These are phyloP conservation scores for Tetraselmis chui DNA, from an alignment of 139 green algal genomes.

Conservation along the genomic window DNA sequence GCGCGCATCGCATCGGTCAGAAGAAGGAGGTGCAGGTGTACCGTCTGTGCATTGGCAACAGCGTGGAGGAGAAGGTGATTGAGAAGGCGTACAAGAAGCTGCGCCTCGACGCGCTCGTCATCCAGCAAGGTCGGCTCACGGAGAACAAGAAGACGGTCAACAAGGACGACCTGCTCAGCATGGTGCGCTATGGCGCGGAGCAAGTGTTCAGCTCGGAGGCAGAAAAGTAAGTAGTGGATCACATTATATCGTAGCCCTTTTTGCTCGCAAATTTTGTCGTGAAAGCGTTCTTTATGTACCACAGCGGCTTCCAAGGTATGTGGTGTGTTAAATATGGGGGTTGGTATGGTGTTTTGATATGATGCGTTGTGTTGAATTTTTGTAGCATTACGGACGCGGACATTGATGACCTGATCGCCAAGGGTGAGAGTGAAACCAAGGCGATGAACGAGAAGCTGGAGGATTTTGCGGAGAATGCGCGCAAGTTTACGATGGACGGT, in stretches of 20 bases:
- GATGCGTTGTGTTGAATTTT: no score
- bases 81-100: slow-evolving; percentile 60
- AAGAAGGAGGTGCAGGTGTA: slow-evolving; percentile 53
- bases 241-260: no score
- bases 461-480: slow-evolving; percentile 91
- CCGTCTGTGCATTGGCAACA: slow-evolving; percentile 43
- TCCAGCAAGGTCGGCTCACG: slow-evolving; percentile 95
- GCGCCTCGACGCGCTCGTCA: slow-evolving; percentile 68
- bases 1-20: slow-evolving; percentile 44
- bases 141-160: slow-evolving; percentile 81
- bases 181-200: slow-evolving; percentile 98
- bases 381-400: slow-evolving; percentile 77
- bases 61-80: slow-evolving; percentile 67
- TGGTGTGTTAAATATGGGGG: no score
- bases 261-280: no score
- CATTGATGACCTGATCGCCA: slow-evolving; percentile 91
- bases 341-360: no score
- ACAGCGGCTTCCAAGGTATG: no score
- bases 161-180: slow-evolving; percentile 97
- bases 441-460: slow-evolving; percentile 95
- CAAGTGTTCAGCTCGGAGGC: slow-evolving; percentile 83
- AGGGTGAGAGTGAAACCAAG: slow-evolving; percentile 82
- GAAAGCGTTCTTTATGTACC: no score
- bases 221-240: slow-evolving; percentile 23
- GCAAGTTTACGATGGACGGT: slow-evolving; percentile 91